Evolutionary conservation across 352 stramenopile genomes (phyloP).

Genomic region (Globisporangium nodosum): DNA sequence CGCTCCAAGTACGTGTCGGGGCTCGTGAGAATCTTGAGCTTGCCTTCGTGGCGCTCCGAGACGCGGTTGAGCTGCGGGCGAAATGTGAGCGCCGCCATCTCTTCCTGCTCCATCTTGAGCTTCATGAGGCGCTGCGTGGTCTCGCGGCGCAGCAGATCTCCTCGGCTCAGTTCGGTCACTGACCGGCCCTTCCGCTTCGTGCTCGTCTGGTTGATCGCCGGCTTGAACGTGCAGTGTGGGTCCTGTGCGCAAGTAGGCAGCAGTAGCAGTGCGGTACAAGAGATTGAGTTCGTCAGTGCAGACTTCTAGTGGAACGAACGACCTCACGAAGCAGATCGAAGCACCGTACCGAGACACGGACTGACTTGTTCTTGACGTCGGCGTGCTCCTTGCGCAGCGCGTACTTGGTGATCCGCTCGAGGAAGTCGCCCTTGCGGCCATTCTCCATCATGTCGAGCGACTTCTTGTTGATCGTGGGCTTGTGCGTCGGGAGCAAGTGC

Average conservation of each 20-base stretch:
- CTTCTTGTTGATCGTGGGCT: conserved; percentile 78
- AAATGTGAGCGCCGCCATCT: conserved; percentile 80
- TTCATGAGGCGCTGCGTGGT: conserved; percentile 81
- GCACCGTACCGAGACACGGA: conserved; percentile 44
- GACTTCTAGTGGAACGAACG: neutral
- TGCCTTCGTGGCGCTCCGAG: conserved; percentile 59
- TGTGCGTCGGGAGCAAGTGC: conserved; percentile 48
- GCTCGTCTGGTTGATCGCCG: conserved; percentile 69
- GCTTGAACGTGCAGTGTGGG: conserved; percentile 81
- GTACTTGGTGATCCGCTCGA: conserved; percentile 74
- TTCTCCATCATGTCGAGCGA: conserved; percentile 78
- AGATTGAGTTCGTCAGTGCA: neutral
- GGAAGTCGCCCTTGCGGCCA: conserved; percentile 72
- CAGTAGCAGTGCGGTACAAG: neutral
- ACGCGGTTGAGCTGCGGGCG: conserved; percentile 64
- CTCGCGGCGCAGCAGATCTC: conserved; percentile 67
- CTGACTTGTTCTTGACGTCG: conserved; percentile 67
- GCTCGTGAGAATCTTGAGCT: conserved; percentile 74
- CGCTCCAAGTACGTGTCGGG: conserved; percentile 80
- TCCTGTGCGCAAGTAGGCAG: conserved; percentile 25
- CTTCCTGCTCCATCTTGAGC: conserved; percentile 84
- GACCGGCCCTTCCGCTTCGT: conserved; percentile 55
- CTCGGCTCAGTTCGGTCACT: conserved; percentile 77
- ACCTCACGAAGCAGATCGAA: neutral
- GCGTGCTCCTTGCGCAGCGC: conserved; percentile 76